Evolutionary conservation across 2,329 filamentous ascomycete genomes (phyloP), one percentile per base, ranked within the genome.

Genomic region (Claviceps paspali): DNA sequence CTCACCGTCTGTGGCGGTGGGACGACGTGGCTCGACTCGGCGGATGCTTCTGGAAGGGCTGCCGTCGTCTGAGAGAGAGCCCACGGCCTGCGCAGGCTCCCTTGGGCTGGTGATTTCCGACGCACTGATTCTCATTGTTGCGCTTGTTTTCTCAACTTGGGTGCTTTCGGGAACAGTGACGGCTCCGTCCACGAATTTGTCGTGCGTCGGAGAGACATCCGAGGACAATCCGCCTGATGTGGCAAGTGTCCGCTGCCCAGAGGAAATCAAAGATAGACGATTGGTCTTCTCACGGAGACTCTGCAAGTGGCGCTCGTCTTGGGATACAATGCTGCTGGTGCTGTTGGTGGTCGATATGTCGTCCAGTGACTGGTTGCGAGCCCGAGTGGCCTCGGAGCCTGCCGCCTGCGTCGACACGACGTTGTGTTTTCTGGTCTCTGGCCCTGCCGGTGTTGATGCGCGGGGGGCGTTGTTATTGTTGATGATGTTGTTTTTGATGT

Each of bases 201-300:
- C 67, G 10, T 64, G 59, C 1, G 63, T 64, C 0, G 75, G 74
- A 2, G 74, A 78, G 39, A 60, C 64, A 12, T 69, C 61, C 2
- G 71, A 69, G 0, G 74, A 77, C 1, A 73, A 76, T 22, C 61
- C 65, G 14, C 67, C 63, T 0, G 74, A 77, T 2, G 73, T 77
- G 6, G 76, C 49, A 19, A 73, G 56, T 3, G 75, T 79, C 40
- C 70, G 63, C 49, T 77, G 72, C 6, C 70, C 69, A 5, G 71
- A 75, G 2, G 75, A 79, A 28, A 75, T 61, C 43, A 65, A 70
- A 0, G 75, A 79, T 4, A 74, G 60, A 5, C 75, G 65, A 43
- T 74, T 65, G 2, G 62, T 60, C 49, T 65, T 71, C 32, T 76
- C 69, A 21, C 72, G 62, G 18, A 78, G 54, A 36, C 52, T 69